Evolutionary conservation across 352 stramenopile genomes (phyloP).

Genomic region (Elongisporangium prolatum): DNA sequence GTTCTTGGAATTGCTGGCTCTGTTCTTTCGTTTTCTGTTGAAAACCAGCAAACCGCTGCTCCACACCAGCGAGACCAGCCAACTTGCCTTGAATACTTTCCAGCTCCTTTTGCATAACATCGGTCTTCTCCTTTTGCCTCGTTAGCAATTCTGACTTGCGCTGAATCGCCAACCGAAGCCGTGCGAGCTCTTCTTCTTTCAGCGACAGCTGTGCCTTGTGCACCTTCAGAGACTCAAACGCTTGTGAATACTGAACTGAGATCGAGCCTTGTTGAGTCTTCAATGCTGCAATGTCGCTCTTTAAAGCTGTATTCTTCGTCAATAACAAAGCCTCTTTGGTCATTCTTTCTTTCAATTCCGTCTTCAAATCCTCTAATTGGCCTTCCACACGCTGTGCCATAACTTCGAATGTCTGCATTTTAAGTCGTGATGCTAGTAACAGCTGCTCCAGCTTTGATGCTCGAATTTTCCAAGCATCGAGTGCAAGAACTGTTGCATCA

Average conservation of each 20-base stretch:
- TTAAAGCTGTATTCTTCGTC: conserved; percentile 19
- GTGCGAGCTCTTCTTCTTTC: conserved; percentile 20
- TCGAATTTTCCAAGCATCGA: conserved; percentile 23
- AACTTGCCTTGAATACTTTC: conserved; percentile 17
- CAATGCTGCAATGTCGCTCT: conserved; percentile 21
- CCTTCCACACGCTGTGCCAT: conserved; percentile 31
- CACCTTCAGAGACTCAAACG: conserved; percentile 24
- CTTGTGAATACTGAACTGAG: conserved; percentile 26
- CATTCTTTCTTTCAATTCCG: conserved; percentile 28
- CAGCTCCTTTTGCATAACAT: conserved; percentile 21
- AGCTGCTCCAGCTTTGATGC: conserved; percentile 30
- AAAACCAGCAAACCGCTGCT: conserved; percentile 20
- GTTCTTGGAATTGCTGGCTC: conserved; percentile 23
- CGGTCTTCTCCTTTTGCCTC: conserved; percentile 30
- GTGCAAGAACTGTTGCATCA: conserved; percentile 5
- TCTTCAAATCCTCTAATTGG: conserved; percentile 28
- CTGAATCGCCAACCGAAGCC: conserved; percentile 29
- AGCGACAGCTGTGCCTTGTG: conserved; percentile 12
- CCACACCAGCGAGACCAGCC: conserved; percentile 12
- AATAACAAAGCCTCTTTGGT: conserved; percentile 17
- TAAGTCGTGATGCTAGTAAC: conserved; percentile 22
- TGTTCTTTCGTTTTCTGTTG: conserved; percentile 43
- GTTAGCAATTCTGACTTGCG: conserved; percentile 46
- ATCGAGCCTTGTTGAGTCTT: conserved; percentile 26
- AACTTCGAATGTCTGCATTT: conserved; percentile 50